Conservation (phyloP, 2,329 filamentous ascomycete genomes). For the Penicillium sclerotiorum region DNA sequence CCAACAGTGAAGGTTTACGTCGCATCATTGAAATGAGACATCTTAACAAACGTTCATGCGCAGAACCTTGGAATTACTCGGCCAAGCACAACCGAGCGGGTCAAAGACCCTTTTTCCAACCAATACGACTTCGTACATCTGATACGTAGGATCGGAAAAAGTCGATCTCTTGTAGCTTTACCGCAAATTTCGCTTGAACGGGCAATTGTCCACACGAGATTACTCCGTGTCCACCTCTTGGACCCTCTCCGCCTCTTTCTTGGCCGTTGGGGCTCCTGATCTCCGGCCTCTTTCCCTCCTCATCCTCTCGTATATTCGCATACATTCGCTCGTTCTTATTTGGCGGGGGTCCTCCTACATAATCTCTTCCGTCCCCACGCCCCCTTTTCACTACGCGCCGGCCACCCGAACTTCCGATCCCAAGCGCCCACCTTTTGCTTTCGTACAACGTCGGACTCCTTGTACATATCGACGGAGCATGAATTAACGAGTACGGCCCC, state of each 20-base stretch:
- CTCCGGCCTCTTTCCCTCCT: not conserved
- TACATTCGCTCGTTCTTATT: not conserved
- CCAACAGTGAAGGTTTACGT: no score
- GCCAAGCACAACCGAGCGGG: not conserved
- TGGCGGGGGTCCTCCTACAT: not conserved
- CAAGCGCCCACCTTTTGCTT: not conserved
- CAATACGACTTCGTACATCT: constrained; percentile 7
- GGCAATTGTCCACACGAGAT: constrained; percentile 20
- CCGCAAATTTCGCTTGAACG: constrained; percentile 1
- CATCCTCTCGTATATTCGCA: not conserved
- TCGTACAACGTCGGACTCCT: not conserved
- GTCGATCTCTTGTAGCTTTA: not conserved
- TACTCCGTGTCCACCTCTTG: constrained; percentile 1
- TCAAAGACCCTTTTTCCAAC: not conserved
- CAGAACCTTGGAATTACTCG: no score
- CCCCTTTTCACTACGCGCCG: not conserved
- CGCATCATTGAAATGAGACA: no score
- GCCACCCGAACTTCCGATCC: not conserved
- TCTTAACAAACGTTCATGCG: no score
- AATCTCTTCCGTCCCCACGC: not conserved
- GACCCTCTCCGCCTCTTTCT: not conserved
- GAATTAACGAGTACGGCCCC: no score
- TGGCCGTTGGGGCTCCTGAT: not conserved
- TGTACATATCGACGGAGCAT: constrained; percentile 4
- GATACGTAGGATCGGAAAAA: not conserved